These are phyloP conservation scores for Lichtheimia corymbifera DNA, from an alignment of 371 early-diverging fungal genomes.

Conservation along the genomic window DNA sequence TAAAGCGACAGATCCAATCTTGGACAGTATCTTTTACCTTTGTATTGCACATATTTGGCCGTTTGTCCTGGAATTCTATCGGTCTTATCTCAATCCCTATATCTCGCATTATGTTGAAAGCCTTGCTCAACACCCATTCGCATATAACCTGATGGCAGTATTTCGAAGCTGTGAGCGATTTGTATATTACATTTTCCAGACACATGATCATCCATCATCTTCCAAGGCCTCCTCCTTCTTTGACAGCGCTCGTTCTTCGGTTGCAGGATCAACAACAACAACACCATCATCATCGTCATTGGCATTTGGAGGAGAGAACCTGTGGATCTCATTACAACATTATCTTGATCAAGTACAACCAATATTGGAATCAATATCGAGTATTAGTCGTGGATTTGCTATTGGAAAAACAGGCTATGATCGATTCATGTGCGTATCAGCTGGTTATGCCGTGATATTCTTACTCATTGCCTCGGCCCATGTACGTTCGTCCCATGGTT, in stretches of 20 bases:
- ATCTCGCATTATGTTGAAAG: too few relatives aligned
- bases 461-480: conserved; percentile 12
- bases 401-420: conserved; percentile 26
- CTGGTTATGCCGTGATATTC: conserved; percentile 32
- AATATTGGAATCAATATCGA: neutral
- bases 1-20: conserved; percentile 16
- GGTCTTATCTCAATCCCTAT: neutral
- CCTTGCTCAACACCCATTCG: too few relatives aligned
- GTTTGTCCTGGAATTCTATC: neutral
- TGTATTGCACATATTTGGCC: conserved; percentile 11
- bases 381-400: conserved; percentile 24
- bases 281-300: too few relatives aligned
- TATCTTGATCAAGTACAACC: neutral
- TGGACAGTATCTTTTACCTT: conserved; percentile 13
- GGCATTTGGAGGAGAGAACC: too few relatives aligned
- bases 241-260: too few relatives aligned
- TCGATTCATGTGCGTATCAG: conserved; percentile 29
- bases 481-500: conserved; percentile 15
- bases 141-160: too few relatives aligned
- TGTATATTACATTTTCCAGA: too few relatives aligned
- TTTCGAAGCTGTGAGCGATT: too few relatives aligned
- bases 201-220: too few relatives aligned
- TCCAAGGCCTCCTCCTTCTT: too few relatives aligned
- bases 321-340: neutral
- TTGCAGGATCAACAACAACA: too few relatives aligned